Conservation (phyloP, 495 filamentous ascomycete species). For the Aspergillus funiculosus region DNA sequence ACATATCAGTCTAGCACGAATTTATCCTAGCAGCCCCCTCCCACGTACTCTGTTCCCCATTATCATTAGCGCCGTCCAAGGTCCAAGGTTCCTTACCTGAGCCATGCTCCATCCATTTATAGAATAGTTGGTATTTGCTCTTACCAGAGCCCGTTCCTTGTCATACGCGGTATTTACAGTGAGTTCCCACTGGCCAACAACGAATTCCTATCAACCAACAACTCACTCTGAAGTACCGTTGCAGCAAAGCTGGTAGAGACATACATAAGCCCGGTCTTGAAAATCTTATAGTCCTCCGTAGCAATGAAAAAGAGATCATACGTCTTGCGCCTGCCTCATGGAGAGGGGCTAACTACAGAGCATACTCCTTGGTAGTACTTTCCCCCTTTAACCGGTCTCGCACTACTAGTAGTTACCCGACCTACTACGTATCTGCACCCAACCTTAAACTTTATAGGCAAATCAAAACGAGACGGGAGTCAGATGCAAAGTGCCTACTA, state of each 20-base stretch:
- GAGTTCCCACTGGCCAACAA: too few species aligned
- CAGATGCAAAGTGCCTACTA: conserved; percentile 13
- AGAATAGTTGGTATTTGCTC: conserved; percentile 16
- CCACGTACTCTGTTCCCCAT: too few species aligned
- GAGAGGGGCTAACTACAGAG: too few species aligned
- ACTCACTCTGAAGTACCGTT: too few species aligned
- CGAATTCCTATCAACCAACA: too few species aligned
- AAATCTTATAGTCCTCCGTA: too few species aligned
- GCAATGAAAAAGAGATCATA: neutral
- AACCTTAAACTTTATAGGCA: conserved; percentile 2
- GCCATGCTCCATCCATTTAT: conserved; percentile 13
- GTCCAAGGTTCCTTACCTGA: conserved; percentile 16
- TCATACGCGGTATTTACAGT: conserved; percentile 3
- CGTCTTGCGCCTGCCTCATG: neutral
- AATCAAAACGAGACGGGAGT: neutral
- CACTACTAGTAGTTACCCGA: neutral
- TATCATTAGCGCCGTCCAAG: too few species aligned
- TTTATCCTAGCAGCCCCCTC: neutral
- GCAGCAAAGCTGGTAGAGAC: too few species aligned
- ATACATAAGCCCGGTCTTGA: too few species aligned
- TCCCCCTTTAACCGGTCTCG: neutral
- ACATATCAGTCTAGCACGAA: conserved; percentile 4
- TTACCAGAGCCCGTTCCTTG: conserved; percentile 7
- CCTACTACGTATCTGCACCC: neutral
- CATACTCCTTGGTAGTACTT: too few species aligned